Base-by-base conservation (phyloP, 495 filamentous ascomycete species). In the Penicillium bialowiezense region DNA sequence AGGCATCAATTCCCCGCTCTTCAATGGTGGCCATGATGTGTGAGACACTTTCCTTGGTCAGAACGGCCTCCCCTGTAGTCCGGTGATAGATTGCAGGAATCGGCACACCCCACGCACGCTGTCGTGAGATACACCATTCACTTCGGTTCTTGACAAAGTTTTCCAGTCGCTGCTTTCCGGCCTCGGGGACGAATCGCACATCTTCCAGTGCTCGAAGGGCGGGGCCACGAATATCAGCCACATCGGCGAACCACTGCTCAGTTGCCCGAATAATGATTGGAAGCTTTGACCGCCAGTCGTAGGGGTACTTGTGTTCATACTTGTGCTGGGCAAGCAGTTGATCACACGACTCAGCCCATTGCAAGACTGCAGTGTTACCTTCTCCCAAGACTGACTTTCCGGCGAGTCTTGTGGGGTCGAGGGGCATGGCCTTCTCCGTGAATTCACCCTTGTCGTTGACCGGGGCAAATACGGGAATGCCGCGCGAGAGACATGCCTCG, bases 81-180 rank as follows among this genome's bases (percentile, higher is more conserved):
- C 63, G 68, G 51, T 89, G 79, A 61, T 95, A 97, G 5, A 99
- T 70, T 15, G 89, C 89, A 14, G 93, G 93, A 47, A 99, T 97
- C 0, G 95, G 93, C 14, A 97, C 87, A 55, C 93, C 93, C 93
- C 93, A 99, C 7, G 88, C 87, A 28, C 93, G 84, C 65, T 99
- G 93, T 24, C 93, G 85, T n/a, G 95, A 97, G 58, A 99, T 95
- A 63, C 93, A 99, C 93, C 93, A 99, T 65, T 97, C 92, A 53
- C 80, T 95, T 26, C 93, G 82, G 36, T 88, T 88, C 57, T 85
- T 81, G 21, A 97, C 75, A 60, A 97, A 97, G 47, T 85, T 87
- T 61, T 87, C 78, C 34, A 99, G 74, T 34, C 95, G 77, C 2
- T 79, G 75, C 52, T 77, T 83, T 3, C 90, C 89, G 26, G 73